Percentiles rank a stretch among this genome's conserved stretches.
These are phyloP conservation scores for Corymbia maculata DNA, from an alignment of 345 rosid species.

Conservation along the genomic window DNA sequence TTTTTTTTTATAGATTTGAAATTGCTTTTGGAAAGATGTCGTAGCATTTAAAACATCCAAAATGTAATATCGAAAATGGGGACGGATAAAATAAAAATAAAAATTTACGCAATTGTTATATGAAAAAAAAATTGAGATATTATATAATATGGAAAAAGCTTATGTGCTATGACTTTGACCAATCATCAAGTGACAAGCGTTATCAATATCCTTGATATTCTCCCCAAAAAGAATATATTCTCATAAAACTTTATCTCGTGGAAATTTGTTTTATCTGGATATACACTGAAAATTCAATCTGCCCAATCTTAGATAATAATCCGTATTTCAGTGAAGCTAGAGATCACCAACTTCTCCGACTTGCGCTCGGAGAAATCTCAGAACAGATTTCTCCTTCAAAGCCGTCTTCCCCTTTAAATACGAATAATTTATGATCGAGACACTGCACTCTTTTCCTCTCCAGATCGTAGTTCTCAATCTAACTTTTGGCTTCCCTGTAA, in stretches of 20 bases:
- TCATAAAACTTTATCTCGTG: neutral
- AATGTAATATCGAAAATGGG: too few relatives aligned
- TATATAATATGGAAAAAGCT: too few relatives aligned
- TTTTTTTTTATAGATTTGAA: too few relatives aligned
- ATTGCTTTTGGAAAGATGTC: too few relatives aligned
- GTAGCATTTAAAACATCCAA: too few relatives aligned
- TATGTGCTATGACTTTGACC: too few relatives aligned
- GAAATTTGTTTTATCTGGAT: neutral
- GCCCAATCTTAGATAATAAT: neutral
- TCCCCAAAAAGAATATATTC: neutral
- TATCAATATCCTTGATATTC: accelerated
- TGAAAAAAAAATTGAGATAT: too few relatives aligned
- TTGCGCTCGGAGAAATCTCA: too few relatives aligned
- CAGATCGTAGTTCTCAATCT: neutral
- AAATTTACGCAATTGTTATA: too few relatives aligned
- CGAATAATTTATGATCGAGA: neutral
- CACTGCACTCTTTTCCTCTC: neutral
- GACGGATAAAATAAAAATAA: too few relatives aligned
- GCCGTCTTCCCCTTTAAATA: neutral
- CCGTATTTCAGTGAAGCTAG: neutral
- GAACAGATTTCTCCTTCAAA: too few relatives aligned
- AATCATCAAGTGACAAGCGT: neutral
- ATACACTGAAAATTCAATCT: neutral
- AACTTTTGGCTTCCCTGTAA: neutral
- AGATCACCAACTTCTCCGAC: too few relatives aligned